These are phyloP conservation scores for Russula lepida DNA, from an alignment of 768 basidiomycete genomes.

Conservation along the genomic window DNA sequence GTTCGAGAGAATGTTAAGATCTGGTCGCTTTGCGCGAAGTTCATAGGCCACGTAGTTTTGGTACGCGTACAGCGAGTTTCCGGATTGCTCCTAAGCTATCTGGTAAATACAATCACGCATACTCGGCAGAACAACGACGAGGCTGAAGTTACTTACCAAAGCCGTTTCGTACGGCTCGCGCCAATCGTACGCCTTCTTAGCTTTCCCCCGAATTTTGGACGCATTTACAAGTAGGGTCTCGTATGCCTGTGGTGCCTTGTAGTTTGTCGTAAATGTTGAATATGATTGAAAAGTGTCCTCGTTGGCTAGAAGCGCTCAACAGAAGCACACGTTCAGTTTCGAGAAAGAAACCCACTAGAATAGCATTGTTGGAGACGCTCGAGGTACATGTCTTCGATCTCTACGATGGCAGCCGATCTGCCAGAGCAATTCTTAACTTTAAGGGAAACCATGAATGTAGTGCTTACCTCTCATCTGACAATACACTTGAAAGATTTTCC, in stretches of 20 bases:
- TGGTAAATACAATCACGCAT: constrained; percentile 25
- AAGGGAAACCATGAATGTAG: not conserved
- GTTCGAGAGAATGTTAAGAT: constrained; percentile 45
- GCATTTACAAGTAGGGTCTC: constrained; percentile 68
- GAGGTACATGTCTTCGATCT: constrained; percentile 53
- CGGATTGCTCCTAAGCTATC: constrained; percentile 19
- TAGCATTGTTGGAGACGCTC: constrained; percentile 69
- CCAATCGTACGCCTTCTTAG: constrained; percentile 51
- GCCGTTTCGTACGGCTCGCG: constrained; percentile 55
- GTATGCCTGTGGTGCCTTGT: constrained; percentile 68
- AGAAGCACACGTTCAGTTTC: not conserved
- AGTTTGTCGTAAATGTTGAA: constrained; percentile 79
- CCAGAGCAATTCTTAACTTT: not conserved
- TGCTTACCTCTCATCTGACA: constrained; percentile 41
- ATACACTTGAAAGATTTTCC: constrained; percentile 45
- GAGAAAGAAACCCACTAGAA: constrained; percentile 40
- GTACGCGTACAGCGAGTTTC: constrained; percentile 48
- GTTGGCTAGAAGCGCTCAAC: constrained; percentile 40
- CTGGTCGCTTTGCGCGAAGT: constrained; percentile 49
- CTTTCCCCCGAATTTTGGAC: constrained; percentile 58
- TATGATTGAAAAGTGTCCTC: constrained; percentile 80
- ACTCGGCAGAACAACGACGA: not conserved
- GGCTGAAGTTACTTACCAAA: constrained; percentile 38
- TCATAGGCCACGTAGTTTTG: constrained; percentile 57
- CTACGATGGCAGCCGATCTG: constrained; percentile 39